Evolutionary conservation across 2,329 filamentous ascomycete genomes (phyloP), one percentile per base, ranked within the genome.

Genomic region (Madurella mycetomatis): DNA sequence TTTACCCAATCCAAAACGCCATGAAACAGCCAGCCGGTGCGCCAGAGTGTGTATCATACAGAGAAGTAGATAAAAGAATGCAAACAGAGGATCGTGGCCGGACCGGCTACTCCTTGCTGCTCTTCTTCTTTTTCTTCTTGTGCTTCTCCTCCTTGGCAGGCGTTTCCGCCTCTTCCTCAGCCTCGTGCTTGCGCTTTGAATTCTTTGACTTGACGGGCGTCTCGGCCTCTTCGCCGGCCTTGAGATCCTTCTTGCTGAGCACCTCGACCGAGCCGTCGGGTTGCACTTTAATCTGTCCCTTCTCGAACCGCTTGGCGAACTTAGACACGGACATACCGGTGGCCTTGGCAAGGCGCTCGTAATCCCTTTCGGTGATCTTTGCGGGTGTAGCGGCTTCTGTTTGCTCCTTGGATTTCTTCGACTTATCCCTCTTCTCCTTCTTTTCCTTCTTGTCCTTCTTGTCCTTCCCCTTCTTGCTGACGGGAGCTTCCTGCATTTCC

Each of bases 261-360:
- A 88, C 76, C 62, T 82, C 77, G 41, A 87, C 83, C 49, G 79
- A 84, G 54, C 87, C 87, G 57, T 87, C 81, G 12, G 74, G 73
- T 62, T 78, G 79, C 60, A 90, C 74, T 67, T 83, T 77, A 60
- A 91, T 86, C 66, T 90, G 86, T 39, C 88, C 88, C 58, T 85
- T 81, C 72, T 88, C 87, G 62, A 84, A 84, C 78, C 90, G 90
- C 69, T 85, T 80, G 77, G 87, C 84, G 74, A 90, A 91, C 73
- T 89, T 87, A 75, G 83, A 83, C 51, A 88, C 81, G 8, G 85
- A 87, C 55, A 91, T 76, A 57, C 86, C 87, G 9, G 85, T 82
- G 61, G 81, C 77, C 56, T 80, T 82, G 41, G 88, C 88, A 44
- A 86, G 70, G 43, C 78, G 76, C 68, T 80, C 77, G 64, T 76